These are phyloP conservation scores for Hanseniaspora uvarum DNA, from an alignment of 1,139 yeast species.

Conservation along the genomic window DNA sequence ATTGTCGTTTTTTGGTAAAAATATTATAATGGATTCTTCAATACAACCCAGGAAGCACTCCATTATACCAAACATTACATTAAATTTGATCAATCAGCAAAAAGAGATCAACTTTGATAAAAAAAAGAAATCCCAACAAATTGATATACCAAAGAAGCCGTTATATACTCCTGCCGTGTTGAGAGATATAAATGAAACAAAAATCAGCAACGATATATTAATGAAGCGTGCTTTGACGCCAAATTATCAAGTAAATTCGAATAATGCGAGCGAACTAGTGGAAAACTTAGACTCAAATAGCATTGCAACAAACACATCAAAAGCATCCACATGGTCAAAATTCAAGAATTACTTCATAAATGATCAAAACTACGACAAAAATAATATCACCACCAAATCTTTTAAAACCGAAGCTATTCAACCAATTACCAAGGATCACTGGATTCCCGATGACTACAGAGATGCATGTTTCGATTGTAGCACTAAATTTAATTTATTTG, in stretches of 20 bases:
- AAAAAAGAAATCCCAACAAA: constrained; percentile 36
- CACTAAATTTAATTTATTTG: constrained; percentile 58
- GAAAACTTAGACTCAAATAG: neutral
- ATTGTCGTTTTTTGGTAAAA: constrained; percentile 22
- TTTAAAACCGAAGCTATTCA: constrained; percentile 17
- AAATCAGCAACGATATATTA: constrained; percentile 33
- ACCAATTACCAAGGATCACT: constrained; percentile 57
- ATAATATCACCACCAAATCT: constrained; percentile 13
- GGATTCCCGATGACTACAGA: constrained; percentile 65
- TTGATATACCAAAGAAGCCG: constrained; percentile 69
- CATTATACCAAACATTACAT: constrained; percentile 12
- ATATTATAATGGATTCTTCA: constrained; percentile 23
- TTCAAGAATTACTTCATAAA: neutral
- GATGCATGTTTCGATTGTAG: constrained; percentile 62
- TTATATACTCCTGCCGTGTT: constrained; percentile 84
- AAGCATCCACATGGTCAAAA: constrained; percentile 11
- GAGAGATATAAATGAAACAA: constrained; percentile 42
- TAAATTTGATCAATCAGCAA: neutral
- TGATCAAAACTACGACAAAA: neutral
- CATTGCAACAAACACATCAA: neutral
- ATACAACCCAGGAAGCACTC: constrained; percentile 18
- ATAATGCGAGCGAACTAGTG: neutral
- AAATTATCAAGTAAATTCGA: neutral
- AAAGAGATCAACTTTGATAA: neutral
- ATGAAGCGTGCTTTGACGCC: constrained; percentile 17